Base-by-base conservation (phyloP, 1,139 yeast genomes). In the Yamadazyma blattariae region DNA sequence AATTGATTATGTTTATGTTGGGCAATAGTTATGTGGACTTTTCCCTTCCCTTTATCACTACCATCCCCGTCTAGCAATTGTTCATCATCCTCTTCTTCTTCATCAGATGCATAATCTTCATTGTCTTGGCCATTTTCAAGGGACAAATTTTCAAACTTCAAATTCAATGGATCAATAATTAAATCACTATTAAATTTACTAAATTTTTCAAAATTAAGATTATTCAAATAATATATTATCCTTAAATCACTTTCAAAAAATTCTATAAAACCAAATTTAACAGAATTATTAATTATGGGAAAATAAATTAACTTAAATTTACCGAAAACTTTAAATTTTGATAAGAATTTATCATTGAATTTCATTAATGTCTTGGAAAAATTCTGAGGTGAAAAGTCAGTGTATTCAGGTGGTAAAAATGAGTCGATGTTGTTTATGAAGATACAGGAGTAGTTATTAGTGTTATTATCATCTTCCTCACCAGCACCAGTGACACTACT, bases 251-350 rank as follows among this genome's bases (percentile, higher is more conserved):
- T 27, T 5, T 35, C 35, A 24, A 51, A 50, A 38, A 66, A 67
- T 25, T 48, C 52, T 13, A 67, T 53, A 38, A 50, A 67, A 1
- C 67, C 71, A 41, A 57, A 58, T 29, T 57, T 56, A 21, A 51
- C 46, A n/a, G 35, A 44, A 22, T 22, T 28, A 16, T 21, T 35
- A 22, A 27, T 27, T 12, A 62, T 41, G 9, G 81, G 80, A 44
- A 75, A 58, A 42, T 67, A 73, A 13, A 71, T 59, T 3, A 65
- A 54, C n/a, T 70, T 72, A 26, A 76, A 61, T 5, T 46, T 69
- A 17, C 19, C 19, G 45, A 66, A 74, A 17, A 55, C 43, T 33
- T 50, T 42, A 42, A 76, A 67, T 33, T 67, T 54, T 10, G 52
- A 40, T 7, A 61, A 32, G 28, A 74, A 52, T 14, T 45, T 42